Evolutionary conservation across 306 rosid genomes (phyloP), one percentile per base, ranked within the genome.

Genomic region (Inga leiocalycina): DNA sequence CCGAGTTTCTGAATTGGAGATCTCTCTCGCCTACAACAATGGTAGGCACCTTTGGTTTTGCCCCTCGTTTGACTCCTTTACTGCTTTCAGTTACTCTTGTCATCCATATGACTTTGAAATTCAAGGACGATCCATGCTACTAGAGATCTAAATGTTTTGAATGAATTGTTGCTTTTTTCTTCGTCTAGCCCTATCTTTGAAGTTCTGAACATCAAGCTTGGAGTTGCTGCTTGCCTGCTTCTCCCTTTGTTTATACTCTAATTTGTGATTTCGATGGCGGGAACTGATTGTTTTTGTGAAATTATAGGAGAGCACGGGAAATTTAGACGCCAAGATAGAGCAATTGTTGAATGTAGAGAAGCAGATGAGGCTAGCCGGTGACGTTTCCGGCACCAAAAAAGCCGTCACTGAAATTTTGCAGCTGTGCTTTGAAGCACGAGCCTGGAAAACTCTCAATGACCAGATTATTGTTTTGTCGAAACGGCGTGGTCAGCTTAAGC

Each of bases 401-500:
- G 97, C 98, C 4, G 97, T 57, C 82, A 89, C 92, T 17, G 95
- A 92, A 22, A 92, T 94, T 82, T 85, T 92, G 20, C 89, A 85
- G 61, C 91, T 92, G 8, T 94, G 98, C 89, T 92, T 90, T 57
- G 91, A 92, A 45, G 97, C 94, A 6, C 92, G 88, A 71, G 97
- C 93, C 11, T 94, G 98, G 98, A 89, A 87, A 65, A 92, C 91
- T 43, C 96, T 94, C 75, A 94, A 90, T 54, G 97, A 94, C 74
- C 97, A 94, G 90, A 94, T 94, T 91, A 51, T 90, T 27, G 89
- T 94, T n/a, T 74, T 94, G 71, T 92, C 97, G 10, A 94, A 94
- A 78, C 98, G 98, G 46, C 98, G 97, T 46, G 97, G 98, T 81
- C 98, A 94, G 83, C 95, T 92, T 68, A 94, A 91, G 88, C 98